phyloP scores from a whole-genome alignment of 2,329 filamentous ascomycete genomes.

The Fusarium anguioides region DNA sequence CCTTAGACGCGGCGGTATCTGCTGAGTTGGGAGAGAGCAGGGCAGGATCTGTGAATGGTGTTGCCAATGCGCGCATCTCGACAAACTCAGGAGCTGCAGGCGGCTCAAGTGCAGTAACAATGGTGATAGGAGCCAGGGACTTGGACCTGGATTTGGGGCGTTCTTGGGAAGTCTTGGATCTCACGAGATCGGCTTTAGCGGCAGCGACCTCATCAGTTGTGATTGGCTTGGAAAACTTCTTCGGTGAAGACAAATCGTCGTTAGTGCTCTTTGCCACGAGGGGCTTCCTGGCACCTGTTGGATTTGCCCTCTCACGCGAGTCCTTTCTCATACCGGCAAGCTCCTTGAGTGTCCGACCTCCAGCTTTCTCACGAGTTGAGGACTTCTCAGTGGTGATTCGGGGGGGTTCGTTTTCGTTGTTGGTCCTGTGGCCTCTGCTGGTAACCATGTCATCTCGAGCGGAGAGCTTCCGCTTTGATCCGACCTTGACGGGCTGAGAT shows the following conservation, averaged over 20 bases:
- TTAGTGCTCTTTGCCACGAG: conserved; percentile 70
- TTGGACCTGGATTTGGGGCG: conserved; percentile 46
- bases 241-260: conserved; percentile 68
- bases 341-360: conserved; percentile 60
- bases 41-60: conserved; percentile 53
- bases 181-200: conserved; percentile 53
- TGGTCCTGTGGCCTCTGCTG: conserved; percentile 38
- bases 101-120: conserved; percentile 33
- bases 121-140: conserved; percentile 32
- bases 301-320: conserved; percentile 48
- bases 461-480: conserved; percentile 69
- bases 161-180: conserved; percentile 44
- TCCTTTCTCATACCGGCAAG: conserved; percentile 57
- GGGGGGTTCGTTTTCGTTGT: conserved; percentile 47
- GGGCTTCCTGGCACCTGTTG: conserved; percentile 57
- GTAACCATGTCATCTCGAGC: conserved; percentile 65
- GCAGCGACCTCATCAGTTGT: conserved; percentile 52
- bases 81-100: conserved; percentile 29
- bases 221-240: conserved; percentile 57
- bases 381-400: conserved; percentile 41
- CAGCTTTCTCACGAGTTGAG: conserved; percentile 51
- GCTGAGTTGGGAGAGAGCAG: conserved; percentile 62
- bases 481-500: conserved; percentile 54
- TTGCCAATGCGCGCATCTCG: conserved; percentile 37
- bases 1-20: conserved; percentile 53